Evolutionary conservation across 1,139 yeast species (phyloP).

Genomic region (Protomyces inundatus): DNA sequence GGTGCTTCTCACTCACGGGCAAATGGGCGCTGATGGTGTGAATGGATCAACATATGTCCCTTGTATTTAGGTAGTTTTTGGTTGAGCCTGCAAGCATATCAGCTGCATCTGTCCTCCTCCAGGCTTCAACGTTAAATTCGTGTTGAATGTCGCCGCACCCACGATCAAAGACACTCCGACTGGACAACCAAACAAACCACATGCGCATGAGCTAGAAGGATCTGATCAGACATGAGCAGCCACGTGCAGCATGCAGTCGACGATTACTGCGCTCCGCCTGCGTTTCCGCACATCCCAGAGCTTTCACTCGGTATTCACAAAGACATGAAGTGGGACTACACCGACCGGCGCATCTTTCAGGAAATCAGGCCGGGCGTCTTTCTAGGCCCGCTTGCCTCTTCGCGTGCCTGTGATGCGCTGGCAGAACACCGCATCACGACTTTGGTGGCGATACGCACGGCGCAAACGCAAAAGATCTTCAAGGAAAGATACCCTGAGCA

Average conservation of each 20-base stretch:
- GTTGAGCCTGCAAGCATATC: too few species aligned
- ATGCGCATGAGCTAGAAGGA: too few species aligned
- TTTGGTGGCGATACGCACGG: slow-evolving; percentile 15
- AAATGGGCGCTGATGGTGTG: too few species aligned
- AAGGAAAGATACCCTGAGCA: slow-evolving; percentile 7
- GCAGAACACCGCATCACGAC: slow-evolving; percentile 6
- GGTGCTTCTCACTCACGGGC: too few species aligned
- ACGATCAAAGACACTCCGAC: too few species aligned
- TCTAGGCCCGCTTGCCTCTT: slow-evolving; percentile 15
- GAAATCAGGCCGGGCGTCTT: slow-evolving; percentile 19
- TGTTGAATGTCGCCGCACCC: too few species aligned
- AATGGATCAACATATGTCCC: too few species aligned
- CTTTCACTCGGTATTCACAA: background rate
- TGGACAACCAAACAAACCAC: too few species aligned
- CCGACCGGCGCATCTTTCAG: slow-evolving; percentile 18
- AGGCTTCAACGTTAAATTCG: too few species aligned
- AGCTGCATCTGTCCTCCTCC: too few species aligned
- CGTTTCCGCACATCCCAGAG: background rate
- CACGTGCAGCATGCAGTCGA: background rate
- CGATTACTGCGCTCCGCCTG: background rate
- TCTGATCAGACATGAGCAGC: background rate
- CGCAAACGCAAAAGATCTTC: slow-evolving; percentile 13
- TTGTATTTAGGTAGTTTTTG: too few species aligned
- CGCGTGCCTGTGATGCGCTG: slow-evolving; percentile 12
- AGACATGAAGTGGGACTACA: slow-evolving; percentile 8